These are phyloP conservation scores for Cyberlindnera euphorbiae DNA, from an alignment of 805 yeast species.

Conservation along the genomic window DNA sequence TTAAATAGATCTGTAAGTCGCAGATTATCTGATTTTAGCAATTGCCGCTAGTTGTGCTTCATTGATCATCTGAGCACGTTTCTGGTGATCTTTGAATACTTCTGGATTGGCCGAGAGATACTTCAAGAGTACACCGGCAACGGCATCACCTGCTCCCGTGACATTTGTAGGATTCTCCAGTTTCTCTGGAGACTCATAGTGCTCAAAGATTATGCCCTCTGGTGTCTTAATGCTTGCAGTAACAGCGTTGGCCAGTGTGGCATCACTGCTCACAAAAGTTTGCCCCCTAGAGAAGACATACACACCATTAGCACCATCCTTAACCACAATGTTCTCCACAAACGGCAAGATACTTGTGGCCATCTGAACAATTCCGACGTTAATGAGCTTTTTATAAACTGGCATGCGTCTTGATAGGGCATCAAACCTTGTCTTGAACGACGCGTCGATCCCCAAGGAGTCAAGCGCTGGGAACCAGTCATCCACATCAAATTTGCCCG, in stretches of 20 bases:
- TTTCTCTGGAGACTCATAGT: constrained; percentile 40
- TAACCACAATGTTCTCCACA: constrained; percentile 59
- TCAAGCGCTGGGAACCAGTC: constrained; percentile 77
- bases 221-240: constrained; percentile 15
- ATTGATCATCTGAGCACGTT: constrained; percentile 9
- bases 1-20: background rate
- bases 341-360: constrained; percentile 71
- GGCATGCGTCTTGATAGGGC: constrained; percentile 24
- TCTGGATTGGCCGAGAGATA: constrained; percentile 6
- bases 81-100: constrained; percentile 2
- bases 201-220: constrained; percentile 53
- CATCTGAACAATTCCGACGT: constrained; percentile 55
- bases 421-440: constrained; percentile 43
- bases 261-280: background rate
- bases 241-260: constrained; percentile 4
- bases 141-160: constrained; percentile 87
- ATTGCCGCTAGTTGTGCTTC: constrained; percentile 27
- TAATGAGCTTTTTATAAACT: constrained; percentile 25
- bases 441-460: constrained; percentile 43
- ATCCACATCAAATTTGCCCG: constrained; percentile 44
- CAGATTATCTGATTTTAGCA: constrained; percentile 10
- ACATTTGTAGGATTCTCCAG: constrained; percentile 47
- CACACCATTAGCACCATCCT: constrained; percentile 65
- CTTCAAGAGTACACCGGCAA: constrained; percentile 56
- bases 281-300: constrained; percentile 36